phyloP scores from a whole-genome alignment of 2,329 filamentous ascomycete species.

The Claviceps pusilla region DNA sequence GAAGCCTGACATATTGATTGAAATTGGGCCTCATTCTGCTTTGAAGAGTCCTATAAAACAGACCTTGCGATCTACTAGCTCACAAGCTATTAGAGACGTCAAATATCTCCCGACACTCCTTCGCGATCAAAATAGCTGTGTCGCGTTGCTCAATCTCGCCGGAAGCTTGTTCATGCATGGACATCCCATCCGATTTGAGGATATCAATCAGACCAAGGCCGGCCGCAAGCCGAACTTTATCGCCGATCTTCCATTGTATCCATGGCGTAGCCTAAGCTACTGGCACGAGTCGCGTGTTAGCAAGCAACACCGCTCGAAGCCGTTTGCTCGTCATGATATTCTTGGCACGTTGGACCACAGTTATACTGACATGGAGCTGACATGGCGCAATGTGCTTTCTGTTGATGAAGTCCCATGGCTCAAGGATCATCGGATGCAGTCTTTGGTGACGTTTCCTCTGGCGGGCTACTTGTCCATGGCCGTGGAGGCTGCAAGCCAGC shows the following conservation, averaged over 20 bases:
- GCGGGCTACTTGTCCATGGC: constrained; percentile 38
- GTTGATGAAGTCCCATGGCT: constrained; percentile 40
- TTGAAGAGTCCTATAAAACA: constrained; percentile 36
- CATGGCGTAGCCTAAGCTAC: constrained; percentile 32
- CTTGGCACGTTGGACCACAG: constrained; percentile 30
- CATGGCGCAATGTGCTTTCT: constrained; percentile 33
- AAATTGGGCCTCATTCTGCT: constrained; percentile 35
- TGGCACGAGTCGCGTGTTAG: constrained; percentile 33
- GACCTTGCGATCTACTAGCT: constrained; percentile 30
- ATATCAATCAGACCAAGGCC: constrained; percentile 26
- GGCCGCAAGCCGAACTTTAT: constrained; percentile 14
- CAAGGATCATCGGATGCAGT: constrained; percentile 43
- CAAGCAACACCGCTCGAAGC: constrained; percentile 25
- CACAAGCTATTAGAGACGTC: constrained; percentile 23
- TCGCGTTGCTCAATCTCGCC: constrained; percentile 28
- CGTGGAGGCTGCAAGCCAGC: constrained; percentile 29
- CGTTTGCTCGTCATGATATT: constrained; percentile 28
- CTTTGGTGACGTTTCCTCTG: constrained; percentile 38
- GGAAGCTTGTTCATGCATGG: constrained; percentile 31
- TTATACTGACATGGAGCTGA: constrained; percentile 29
- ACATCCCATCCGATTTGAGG: constrained; percentile 25
- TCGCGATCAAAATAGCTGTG: constrained; percentile 34
- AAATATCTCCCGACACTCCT: constrained; percentile 32
- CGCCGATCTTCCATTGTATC: constrained; percentile 31
- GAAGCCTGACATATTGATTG: constrained; percentile 19